Evolutionary conservation across 2,329 filamentous ascomycete species (phyloP), one percentile per base, ranked within the genome.

Genomic region (Cryphonectria radicalis): DNA sequence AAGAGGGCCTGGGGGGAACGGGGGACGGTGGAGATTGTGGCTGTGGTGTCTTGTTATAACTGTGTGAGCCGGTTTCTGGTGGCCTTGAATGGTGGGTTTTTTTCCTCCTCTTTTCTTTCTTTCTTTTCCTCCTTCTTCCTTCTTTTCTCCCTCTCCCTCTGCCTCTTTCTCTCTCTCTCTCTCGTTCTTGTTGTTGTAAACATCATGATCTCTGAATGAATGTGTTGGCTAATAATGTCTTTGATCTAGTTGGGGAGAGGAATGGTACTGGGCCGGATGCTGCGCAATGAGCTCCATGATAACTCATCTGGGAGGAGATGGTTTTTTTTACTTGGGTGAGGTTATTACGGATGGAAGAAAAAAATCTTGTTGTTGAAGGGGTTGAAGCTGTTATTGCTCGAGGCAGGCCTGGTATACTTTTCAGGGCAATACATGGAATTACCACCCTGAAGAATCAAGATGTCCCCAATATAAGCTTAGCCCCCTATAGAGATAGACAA

Each of bases 21-120:
- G 77, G 92, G 95, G 81, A 85, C 95, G 66, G 92, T 97, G 19
- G 71, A 75, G 68, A 67, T 74, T 74, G 95, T 92, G 62, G 89
- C 92, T 43, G 95, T 92, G 32, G 88, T 89, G 75, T 92, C 92
- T 17, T 90, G 89, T 69, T 97, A 97, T 79, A 97, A 97, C 79
- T 95, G 92, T 78, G 93, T 97, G 22, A 94, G 92, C 79, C 87
- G 93, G 42, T 95, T 97, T 76, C 80, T 97, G 75, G 93, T 97
- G 28, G 93, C 93, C 19, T 80, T 97, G 70, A 91, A 97, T 82
- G 92, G 89, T 90, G 81, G 80, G 88, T 82, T 42, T 25, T 42
- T 25, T 66, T 32, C 37, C 37, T 64, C 19, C 43, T 40, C 40
- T 40, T 37, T n/a, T n/a, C 10, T 11, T n/a, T n/a, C 3, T 17